phyloP scores from a whole-genome alignment of 2,329 filamentous ascomycete genomes.

The Colletotrichum costaricense region DNA sequence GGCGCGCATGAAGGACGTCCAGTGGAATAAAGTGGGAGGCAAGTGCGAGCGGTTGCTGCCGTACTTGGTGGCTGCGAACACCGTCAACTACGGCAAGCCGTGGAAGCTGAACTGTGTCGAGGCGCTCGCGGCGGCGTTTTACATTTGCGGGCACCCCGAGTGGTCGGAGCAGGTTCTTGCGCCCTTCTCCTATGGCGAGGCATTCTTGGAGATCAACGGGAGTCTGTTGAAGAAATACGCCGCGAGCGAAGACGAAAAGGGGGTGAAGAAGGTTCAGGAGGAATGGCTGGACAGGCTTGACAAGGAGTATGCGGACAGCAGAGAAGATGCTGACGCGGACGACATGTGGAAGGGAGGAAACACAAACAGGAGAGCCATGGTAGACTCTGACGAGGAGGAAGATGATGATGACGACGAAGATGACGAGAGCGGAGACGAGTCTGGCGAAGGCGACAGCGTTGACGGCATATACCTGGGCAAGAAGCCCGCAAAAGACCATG shows the following conservation, averaged over 20 bases:
- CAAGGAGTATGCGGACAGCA: slow-evolving; percentile 85
- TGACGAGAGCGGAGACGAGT: slow-evolving; percentile 56
- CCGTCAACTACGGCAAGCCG: slow-evolving; percentile 96
- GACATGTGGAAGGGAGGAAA: slow-evolving; percentile 95
- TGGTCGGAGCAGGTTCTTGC: slow-evolving; percentile 89
- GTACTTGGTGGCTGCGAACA: slow-evolving; percentile 96
- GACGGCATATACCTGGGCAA: slow-evolving; percentile 73
- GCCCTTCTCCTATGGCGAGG: slow-evolving; percentile 88
- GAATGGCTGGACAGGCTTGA: slow-evolving; percentile 93
- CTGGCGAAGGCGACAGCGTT: slow-evolving; percentile 56
- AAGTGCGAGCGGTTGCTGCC: slow-evolving; percentile 92
- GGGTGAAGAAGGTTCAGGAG: slow-evolving; percentile 85
- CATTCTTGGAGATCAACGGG: slow-evolving; percentile 92
- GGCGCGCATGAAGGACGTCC: slow-evolving; percentile 92
- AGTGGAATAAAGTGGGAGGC: slow-evolving; percentile 90
- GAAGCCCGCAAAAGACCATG: slow-evolving; percentile 53
- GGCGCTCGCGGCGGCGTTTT: slow-evolving; percentile 91
- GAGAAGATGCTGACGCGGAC: slow-evolving; percentile 72
- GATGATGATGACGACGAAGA: slow-evolving; percentile 62
- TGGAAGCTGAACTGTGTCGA: slow-evolving; percentile 97
- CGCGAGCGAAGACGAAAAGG: slow-evolving; percentile 82
- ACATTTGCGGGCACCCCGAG: slow-evolving; percentile 89
- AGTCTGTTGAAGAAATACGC: slow-evolving; percentile 87
- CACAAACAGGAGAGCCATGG: slow-evolving; percentile 73
- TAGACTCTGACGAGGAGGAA: slow-evolving; percentile 68